These are phyloP conservation scores for Penicillium crustosum DNA, from an alignment of 2,329 filamentous ascomycete genomes.

Conservation along the genomic window DNA sequence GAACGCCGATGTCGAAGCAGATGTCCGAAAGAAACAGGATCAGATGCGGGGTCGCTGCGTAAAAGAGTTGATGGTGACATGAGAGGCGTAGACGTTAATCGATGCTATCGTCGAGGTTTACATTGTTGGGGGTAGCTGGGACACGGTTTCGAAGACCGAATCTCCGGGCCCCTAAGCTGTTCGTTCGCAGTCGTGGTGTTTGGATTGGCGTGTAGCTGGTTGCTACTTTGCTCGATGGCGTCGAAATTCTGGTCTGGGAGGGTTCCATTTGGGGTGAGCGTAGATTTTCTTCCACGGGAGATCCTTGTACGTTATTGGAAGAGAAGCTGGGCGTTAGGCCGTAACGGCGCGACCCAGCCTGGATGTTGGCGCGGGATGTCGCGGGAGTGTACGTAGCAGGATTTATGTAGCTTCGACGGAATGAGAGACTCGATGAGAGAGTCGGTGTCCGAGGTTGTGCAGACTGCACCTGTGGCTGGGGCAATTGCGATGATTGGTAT, in stretches of 20 bases:
- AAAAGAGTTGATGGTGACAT: background rate
- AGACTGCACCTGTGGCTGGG: constrained; percentile 13
- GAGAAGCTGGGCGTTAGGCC: constrained; percentile 27
- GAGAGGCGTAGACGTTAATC: constrained; percentile 21
- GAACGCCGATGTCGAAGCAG: constrained; percentile 1
- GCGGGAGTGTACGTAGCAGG: constrained; percentile 37
- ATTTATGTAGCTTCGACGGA: constrained; percentile 40
- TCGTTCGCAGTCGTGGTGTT: constrained; percentile 38
- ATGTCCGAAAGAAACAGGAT: background rate
- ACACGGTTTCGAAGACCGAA: constrained; percentile 36
- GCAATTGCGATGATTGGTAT: constrained; percentile 23
- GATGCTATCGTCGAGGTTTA: constrained; percentile 35
- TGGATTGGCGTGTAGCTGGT: constrained; percentile 42
- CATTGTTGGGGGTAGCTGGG: constrained; percentile 24
- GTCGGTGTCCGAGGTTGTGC: constrained; percentile 33
- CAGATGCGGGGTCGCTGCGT: constrained; percentile 9
- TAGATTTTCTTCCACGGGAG: constrained; percentile 20
- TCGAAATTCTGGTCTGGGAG: constrained; percentile 35
- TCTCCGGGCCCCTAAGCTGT: constrained; percentile 38
- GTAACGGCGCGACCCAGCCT: constrained; percentile 45
- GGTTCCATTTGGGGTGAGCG: constrained; percentile 22
- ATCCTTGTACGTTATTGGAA: constrained; percentile 20
- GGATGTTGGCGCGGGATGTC: constrained; percentile 41
- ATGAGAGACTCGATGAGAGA: constrained; percentile 32
- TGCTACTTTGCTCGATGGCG: constrained; percentile 37